phyloP scores from a whole-genome alignment of 2,329 filamentous ascomycete genomes.

The Aspergillus arachidicola region DNA sequence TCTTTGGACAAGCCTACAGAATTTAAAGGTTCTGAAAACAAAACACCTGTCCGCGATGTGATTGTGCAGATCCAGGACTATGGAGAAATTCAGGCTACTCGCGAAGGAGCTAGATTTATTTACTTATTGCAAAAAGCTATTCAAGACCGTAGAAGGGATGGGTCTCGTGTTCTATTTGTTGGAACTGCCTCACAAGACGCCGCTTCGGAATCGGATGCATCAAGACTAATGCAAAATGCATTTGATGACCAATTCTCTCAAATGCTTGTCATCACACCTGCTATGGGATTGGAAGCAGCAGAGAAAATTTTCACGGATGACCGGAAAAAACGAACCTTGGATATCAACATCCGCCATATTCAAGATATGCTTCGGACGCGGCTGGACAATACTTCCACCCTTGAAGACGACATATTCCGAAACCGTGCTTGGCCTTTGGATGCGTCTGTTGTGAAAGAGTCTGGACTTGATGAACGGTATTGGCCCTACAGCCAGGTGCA shows the following conservation, averaged over 20 bases:
- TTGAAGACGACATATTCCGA: slow-evolving; percentile 36
- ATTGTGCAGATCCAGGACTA: slow-evolving; percentile 82
- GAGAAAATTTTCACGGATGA: slow-evolving; percentile 52
- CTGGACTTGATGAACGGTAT: slow-evolving; percentile 54
- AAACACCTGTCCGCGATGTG: slow-evolving; percentile 45
- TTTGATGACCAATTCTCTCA: slow-evolving; percentile 52
- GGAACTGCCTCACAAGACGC: slow-evolving; percentile 68
- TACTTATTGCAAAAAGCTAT: slow-evolving; percentile 70
- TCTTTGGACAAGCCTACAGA: slow-evolving; percentile 14
- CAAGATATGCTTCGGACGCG: slow-evolving; percentile 60
- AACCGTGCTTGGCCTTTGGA: slow-evolving; percentile 35
- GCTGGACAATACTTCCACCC: slow-evolving; percentile 34
- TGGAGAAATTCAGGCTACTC: slow-evolving; percentile 71
- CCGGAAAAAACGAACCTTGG: slow-evolving; percentile 50
- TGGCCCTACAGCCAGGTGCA: slow-evolving; percentile 65
- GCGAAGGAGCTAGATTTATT: slow-evolving; percentile 71
- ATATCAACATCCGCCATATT: slow-evolving; percentile 67
- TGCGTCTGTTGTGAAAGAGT: slow-evolving; percentile 32
- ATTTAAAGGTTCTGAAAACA: slow-evolving; percentile 10
- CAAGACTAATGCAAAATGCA: slow-evolving; percentile 51
- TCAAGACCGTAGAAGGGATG: slow-evolving; percentile 70
- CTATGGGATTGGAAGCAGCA: slow-evolving; percentile 40
- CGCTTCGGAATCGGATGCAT: slow-evolving; percentile 42
- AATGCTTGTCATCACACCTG: slow-evolving; percentile 58
- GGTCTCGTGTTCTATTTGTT: slow-evolving; percentile 73